Percentiles rank a stretch among this genome's conserved stretches.
These are phyloP conservation scores for Phytopythium mirpurense DNA, from an alignment of 352 stramenopile genomes.

Conservation along the genomic window DNA sequence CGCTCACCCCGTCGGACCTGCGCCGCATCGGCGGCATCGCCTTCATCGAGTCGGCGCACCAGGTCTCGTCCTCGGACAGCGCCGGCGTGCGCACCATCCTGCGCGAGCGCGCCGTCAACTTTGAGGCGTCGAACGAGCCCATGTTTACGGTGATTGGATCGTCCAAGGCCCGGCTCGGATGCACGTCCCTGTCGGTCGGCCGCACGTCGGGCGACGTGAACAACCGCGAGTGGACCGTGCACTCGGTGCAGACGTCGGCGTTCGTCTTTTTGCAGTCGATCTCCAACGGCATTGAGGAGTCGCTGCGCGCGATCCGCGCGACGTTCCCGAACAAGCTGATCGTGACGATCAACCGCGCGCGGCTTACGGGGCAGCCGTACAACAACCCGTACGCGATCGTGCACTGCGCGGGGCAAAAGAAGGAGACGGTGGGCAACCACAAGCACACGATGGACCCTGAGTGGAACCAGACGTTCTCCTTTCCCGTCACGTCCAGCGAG, in stretches of 20 bases:
- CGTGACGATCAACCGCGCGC: slow-evolving; percentile 81
- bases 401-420: slow-evolving; percentile 80
- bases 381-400: slow-evolving; percentile 85
- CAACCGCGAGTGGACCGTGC: slow-evolving; percentile 79
- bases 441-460: slow-evolving; percentile 88
- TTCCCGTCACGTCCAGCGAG: slow-evolving; percentile 74
- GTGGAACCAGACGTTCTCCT: slow-evolving; percentile 89
- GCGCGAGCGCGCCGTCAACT: slow-evolving; percentile 72
- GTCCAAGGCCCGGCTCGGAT: slow-evolving; percentile 65
- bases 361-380: slow-evolving; percentile 79
- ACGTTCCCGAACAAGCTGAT: slow-evolving; percentile 89
- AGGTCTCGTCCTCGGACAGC: slow-evolving; percentile 53
- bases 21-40: slow-evolving; percentile 68
- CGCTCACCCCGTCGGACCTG: slow-evolving; percentile 49
- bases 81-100: slow-evolving; percentile 52
- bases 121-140: slow-evolving; percentile 71
- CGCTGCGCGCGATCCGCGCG: slow-evolving; percentile 66
- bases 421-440: slow-evolving; percentile 82
- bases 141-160: slow-evolving; percentile 84
- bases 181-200: slow-evolving; percentile 73
- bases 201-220: slow-evolving; percentile 58
- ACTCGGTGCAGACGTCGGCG: slow-evolving; percentile 82
- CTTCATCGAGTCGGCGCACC: slow-evolving; percentile 82
- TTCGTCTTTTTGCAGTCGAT: slow-evolving; percentile 87
- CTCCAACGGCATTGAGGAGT: slow-evolving; percentile 63